phyloP scores from a whole-genome alignment of 192 early-diverging fungal species.

The Borealophlyctis nickersoniae region DNA sequence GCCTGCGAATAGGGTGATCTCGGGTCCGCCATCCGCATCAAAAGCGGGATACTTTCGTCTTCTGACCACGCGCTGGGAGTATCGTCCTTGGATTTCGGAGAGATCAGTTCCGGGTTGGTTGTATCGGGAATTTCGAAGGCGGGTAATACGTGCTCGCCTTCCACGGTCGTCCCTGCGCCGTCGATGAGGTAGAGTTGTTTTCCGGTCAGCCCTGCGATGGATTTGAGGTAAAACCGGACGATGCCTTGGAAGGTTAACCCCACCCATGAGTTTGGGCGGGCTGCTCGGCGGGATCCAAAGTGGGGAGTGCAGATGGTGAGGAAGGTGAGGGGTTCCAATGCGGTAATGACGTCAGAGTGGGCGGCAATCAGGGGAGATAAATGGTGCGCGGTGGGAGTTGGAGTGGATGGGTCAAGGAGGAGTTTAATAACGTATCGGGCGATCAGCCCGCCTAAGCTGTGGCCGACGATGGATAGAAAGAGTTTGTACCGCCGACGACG shows the following conservation, averaged over 20 bases:
- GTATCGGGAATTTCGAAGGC: too few relatives aligned
- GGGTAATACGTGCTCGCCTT: not conserved
- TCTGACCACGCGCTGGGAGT: not conserved
- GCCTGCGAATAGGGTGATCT: not conserved
- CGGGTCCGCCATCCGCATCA: slow-evolving; percentile 8
- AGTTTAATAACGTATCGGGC: slow-evolving; percentile 8
- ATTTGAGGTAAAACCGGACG: slow-evolving; percentile 5
- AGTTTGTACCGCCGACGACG: not conserved
- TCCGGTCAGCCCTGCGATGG: slow-evolving; percentile 14
- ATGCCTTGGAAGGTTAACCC: slow-evolving; percentile 9
- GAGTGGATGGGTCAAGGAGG: not conserved
- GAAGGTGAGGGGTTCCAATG: slow-evolving; percentile 17
- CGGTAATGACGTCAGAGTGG: not conserved
- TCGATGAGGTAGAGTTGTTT: slow-evolving; percentile 12
- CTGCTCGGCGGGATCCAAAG: slow-evolving; percentile 17
- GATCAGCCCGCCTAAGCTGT: slow-evolving; percentile 20
- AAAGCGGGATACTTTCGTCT: slow-evolving; percentile 2
- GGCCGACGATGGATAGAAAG: slow-evolving; percentile 16
- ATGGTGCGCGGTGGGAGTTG: not conserved
- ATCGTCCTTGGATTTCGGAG: not conserved
- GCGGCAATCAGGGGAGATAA: not conserved
- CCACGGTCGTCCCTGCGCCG: not conserved
- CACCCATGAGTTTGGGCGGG: not conserved
- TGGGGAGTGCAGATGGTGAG: slow-evolving; percentile 24
- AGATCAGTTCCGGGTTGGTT: not conserved